Evolutionary conservation across 192 early-diverging fungal species (phyloP).

Genomic region (Borealophlyctis nickersoniae): DNA sequence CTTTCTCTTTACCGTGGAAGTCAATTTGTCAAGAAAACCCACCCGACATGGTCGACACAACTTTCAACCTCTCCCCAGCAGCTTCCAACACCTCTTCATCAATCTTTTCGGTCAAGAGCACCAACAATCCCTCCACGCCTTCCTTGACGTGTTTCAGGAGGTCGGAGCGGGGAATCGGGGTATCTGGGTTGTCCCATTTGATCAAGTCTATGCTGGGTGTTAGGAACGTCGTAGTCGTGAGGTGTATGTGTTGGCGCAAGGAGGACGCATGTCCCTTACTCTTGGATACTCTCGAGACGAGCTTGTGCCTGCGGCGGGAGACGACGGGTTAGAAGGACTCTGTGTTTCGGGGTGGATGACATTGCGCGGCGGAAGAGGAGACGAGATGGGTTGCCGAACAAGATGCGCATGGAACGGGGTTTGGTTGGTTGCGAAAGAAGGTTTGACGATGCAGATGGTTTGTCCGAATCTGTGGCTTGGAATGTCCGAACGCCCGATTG

Average conservation of each 20-base stretch:
- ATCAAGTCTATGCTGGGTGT: neutral
- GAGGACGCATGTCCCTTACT: neutral
- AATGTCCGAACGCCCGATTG: no score
- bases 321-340: neutral
- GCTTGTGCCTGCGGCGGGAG: neutral
- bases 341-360: neutral
- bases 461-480: no score
- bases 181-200: neutral
- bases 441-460: no score
- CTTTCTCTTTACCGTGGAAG: no score
- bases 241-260: neutral
- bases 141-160: constrained; percentile 2
- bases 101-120: constrained; percentile 68
- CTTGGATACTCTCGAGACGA: neutral
- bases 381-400: no score
- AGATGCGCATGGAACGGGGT: no score
- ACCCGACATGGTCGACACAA: constrained; percentile 68
- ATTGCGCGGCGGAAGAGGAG: no score
- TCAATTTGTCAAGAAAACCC: neutral
- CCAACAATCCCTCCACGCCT: constrained; percentile 20
- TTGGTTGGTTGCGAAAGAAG: no score
- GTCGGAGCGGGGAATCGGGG: constrained; percentile 7
- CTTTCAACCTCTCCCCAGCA: constrained; percentile 60
- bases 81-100: constrained; percentile 65
- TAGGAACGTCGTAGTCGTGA: neutral